Percentiles rank a stretch among this genome's conserved stretches.
These are phyloP conservation scores for Ophiocordyceps camponoti-rufipedis DNA, from an alignment of 2,329 filamentous ascomycete genomes.

Conservation along the genomic window DNA sequence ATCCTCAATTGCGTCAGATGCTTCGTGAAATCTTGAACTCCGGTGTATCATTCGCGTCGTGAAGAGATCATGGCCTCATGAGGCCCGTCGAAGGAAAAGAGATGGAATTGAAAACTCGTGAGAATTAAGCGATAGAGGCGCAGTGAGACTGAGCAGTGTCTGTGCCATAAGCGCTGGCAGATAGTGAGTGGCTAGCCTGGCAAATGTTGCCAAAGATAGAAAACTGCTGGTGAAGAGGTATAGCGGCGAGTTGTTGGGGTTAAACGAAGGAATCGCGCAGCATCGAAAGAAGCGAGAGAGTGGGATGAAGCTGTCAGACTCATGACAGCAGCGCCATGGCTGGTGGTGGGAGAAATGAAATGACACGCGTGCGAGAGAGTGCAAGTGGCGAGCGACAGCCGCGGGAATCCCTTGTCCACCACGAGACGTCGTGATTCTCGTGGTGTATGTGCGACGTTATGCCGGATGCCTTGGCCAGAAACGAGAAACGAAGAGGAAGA, in stretches of 20 bases:
- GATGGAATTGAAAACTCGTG: background rate
- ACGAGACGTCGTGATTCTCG: background rate
- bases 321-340: background rate
- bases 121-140: background rate
- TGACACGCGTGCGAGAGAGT: background rate
- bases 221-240: background rate
- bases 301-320: background rate
- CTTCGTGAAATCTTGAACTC: background rate
- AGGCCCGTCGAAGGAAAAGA: background rate
- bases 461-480: background rate
- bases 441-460: background rate
- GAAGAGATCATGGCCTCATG: background rate
- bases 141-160: too few species aligned
- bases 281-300: background rate
- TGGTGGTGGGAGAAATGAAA: too few species aligned
- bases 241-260: background rate
- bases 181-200: too few species aligned
- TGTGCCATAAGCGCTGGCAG: background rate
- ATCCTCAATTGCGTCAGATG: background rate
- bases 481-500: background rate
- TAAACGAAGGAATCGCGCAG: background rate
- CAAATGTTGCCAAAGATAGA: too few species aligned
- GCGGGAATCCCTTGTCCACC: background rate
- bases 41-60: background rate
- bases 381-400: background rate